Base-by-base conservation (phyloP, 2,329 filamentous ascomycete species). In the Fusarium circinatum region DNA sequence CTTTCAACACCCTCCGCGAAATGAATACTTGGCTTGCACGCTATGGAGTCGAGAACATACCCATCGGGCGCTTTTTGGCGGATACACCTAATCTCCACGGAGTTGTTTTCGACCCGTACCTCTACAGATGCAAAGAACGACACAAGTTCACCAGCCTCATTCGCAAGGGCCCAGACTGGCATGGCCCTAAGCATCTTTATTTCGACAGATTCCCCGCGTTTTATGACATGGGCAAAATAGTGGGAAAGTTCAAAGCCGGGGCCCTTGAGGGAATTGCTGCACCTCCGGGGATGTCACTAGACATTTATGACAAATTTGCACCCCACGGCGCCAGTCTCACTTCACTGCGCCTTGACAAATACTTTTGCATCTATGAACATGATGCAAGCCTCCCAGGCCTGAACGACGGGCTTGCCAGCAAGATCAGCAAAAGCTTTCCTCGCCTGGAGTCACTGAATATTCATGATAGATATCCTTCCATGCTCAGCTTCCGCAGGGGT, bases 1-100 rank as follows among this genome's bases (percentile, higher is more conserved):
- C 0, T 15, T 42, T 42, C 1, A n/a, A 17, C 8, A 7, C n/a
- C 41, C 0, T 3, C 41, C 1, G 2, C 22, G 22, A 42, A 42
- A n/a, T 42, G 41, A 5, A 11, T 15, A 1, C 41, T 11, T 42
- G 41, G 41, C 2, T 42, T 42, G 14, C 6, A n/a, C 2, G 9
- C 41, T 42, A 7, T 3, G 41, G 41, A n/a, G 1, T 42, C 13
- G 9, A 42, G 2, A 7, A 0, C 14, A 42, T 42, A 42, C 41
- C 22, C 22, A 1, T 42, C 22, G 41, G 41, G 0, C 22, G 22
- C 0, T 11, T 42, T n/a, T 5, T 42, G 14, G 39, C 22, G 3
- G 22, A 42, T 11, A 42, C 39, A 7, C 39, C 22, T n/a, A 7
- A 3, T 6, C 39, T 42, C 9, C 39, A 17, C 8, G 32, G 32